Percentiles rank a stretch among this genome's conserved stretches.
Evolutionary conservation across 306 rosid genomes (phyloP).

Genomic region (Pachyrhizus erosus): DNA sequence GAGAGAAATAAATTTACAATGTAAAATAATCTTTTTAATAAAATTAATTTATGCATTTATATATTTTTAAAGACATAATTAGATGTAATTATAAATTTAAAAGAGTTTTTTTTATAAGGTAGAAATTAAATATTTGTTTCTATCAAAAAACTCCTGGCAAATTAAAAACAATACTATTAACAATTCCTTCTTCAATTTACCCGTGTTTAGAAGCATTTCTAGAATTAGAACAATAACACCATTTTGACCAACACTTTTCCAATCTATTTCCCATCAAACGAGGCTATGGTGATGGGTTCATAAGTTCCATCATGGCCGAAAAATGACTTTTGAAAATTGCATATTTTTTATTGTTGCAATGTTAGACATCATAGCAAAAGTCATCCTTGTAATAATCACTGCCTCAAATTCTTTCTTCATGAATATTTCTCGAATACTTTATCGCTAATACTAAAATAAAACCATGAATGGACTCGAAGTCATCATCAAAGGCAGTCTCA

Average conservation of each 20-base stretch:
- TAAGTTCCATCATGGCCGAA: not conserved
- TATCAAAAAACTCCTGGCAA: not conserved
- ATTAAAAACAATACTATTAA: not conserved
- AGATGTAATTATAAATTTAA: no score
- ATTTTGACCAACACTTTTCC: not conserved
- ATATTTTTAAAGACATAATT: no score
- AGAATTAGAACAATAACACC: not conserved
- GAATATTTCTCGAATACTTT: not conserved
- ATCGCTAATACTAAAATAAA: not conserved
- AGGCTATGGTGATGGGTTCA: not conserved
- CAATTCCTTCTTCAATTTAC: not conserved
- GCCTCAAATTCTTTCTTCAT: not conserved
- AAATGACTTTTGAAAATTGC: not conserved
- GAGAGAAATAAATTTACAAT: no score
- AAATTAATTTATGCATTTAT: no score
- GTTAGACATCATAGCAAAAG: not conserved
- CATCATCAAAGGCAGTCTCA: no score
- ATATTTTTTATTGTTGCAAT: not conserved
- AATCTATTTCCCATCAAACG: not conserved
- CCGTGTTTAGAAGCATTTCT: not conserved
- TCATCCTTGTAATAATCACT: not conserved
- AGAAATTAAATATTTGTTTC: not conserved
- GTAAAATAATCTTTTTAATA: no score
- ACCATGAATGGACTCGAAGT: not conserved
- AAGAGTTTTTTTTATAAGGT: no score